Evolutionary conservation across 257 asterid genomes (phyloP).

Genomic region (Lithospermum erythrorhizon): DNA sequence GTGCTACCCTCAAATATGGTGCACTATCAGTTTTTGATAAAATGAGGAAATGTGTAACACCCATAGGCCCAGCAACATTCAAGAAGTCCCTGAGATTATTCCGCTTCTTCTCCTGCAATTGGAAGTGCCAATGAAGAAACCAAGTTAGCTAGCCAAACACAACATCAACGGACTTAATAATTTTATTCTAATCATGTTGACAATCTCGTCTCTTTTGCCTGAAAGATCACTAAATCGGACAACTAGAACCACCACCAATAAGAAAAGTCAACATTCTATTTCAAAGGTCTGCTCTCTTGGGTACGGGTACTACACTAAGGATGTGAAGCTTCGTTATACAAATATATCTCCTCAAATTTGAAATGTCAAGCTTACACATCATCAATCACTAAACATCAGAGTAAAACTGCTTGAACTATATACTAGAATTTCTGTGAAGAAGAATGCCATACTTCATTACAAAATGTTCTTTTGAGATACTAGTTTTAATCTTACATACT

Average conservation of each 20-base stretch:
- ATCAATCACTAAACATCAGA: neutral
- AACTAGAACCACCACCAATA: neutral
- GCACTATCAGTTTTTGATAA: constrained; percentile 65
- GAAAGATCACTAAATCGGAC: neutral
- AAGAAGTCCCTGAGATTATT: constrained; percentile 74
- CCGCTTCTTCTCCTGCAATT: constrained; percentile 66
- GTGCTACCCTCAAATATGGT: constrained; percentile 73
- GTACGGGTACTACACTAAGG: neutral
- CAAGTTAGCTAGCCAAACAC: constrained; percentile 1
- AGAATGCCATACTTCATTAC: too few relatives aligned
- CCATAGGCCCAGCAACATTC: constrained; percentile 88
- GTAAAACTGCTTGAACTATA: neutral
- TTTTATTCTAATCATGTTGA: neutral
- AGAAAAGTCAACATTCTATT: too few relatives aligned
- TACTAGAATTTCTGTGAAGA: neutral
- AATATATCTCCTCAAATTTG: neutral
- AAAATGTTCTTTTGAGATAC: neutral
- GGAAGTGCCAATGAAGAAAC: neutral
- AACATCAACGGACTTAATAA: neutral
- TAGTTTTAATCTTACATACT: neutral
- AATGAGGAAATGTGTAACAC: constrained; percentile 90
- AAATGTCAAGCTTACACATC: neutral
- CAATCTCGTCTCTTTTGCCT: neutral
- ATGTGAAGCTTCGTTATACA: neutral
- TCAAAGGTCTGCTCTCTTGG: neutral